These are phyloP conservation scores for Ceratopteris richardii DNA, from an alignment of 75 land plant species.

Conservation along the genomic window DNA sequence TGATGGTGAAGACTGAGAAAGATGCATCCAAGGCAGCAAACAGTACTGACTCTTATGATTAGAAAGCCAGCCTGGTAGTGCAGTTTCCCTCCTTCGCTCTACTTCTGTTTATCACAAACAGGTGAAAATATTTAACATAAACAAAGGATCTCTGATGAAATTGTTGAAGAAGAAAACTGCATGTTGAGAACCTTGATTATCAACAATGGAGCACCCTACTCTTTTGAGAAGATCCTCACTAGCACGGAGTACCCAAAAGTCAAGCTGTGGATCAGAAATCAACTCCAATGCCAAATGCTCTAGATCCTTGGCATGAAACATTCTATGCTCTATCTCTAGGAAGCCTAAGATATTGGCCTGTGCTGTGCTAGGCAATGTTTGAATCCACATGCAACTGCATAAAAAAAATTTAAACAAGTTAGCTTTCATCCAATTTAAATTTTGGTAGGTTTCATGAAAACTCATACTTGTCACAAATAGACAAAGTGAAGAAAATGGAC, in stretches of 20 bases:
- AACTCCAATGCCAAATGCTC: slow-evolving; percentile 27
- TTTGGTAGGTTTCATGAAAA: too few species aligned
- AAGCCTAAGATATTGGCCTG: slow-evolving; percentile 61
- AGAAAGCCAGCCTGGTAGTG: too few species aligned
- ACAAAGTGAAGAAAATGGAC: too few species aligned
- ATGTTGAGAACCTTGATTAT: background rate
- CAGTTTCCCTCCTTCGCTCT: too few species aligned
- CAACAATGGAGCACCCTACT: background rate
- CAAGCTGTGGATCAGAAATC: slow-evolving; percentile 15
- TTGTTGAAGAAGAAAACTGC: too few species aligned
- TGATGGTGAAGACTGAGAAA: too few species aligned
- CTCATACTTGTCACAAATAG: too few species aligned
- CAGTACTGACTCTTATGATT: too few species aligned
- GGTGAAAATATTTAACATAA: too few species aligned
- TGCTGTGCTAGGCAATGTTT: slow-evolving; percentile 47
- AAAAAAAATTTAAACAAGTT: background rate
- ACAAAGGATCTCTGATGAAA: too few species aligned
- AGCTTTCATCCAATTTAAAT: background rate
- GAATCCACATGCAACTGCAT: slow-evolving; percentile 54
- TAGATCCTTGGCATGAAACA: slow-evolving; percentile 34
- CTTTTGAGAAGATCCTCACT: slow-evolving; percentile 37
- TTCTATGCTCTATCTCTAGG: slow-evolving; percentile 26
- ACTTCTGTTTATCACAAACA: too few species aligned
- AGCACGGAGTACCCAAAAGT: slow-evolving; percentile 62
- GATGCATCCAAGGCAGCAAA: too few species aligned